Evolutionary conservation across 2,329 filamentous ascomycete species (phyloP).

Genomic region (Colletotrichum euphorbiae): DNA sequence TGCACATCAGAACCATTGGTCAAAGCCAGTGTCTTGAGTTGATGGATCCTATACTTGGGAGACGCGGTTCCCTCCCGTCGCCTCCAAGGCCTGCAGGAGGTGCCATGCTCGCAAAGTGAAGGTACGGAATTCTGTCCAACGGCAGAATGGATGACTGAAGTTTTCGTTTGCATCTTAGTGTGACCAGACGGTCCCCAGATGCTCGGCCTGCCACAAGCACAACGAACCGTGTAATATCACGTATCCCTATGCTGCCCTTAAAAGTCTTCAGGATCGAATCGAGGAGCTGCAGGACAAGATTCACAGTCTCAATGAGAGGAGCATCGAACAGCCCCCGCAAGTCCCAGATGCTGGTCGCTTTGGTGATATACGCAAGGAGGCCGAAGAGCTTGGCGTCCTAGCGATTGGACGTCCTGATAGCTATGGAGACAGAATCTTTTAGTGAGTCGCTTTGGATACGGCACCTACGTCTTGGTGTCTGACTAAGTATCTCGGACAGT

Average conservation of each 20-base stretch:
- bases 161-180: slow-evolving; percentile 27
- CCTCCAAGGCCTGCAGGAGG: slow-evolving; percentile 38
- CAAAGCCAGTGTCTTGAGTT: no score
- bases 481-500: slow-evolving; percentile 26
- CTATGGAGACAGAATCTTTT: slow-evolving; percentile 41
- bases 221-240: slow-evolving; percentile 41
- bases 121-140: slow-evolving; percentile 38
- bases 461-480: no score
- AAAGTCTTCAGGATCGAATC: slow-evolving; percentile 31
- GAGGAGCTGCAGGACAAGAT: slow-evolving; percentile 28
- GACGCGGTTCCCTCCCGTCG: slow-evolving; percentile 23
- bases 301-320: not conserved
- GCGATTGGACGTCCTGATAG: slow-evolving; percentile 41
- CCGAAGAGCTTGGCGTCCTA: slow-evolving; percentile 43
- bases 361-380: slow-evolving; percentile 40
- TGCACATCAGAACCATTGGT: no score
- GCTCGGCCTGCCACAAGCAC: slow-evolving; percentile 34
- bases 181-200: slow-evolving; percentile 46
- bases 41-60: slow-evolving; percentile 31
- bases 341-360: not conserved
- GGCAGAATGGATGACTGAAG: not conserved
- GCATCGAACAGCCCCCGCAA: not conserved
- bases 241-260: slow-evolving; percentile 37
- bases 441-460: slow-evolving; percentile 22
- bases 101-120: slow-evolving; percentile 41